Percentiles rank a stretch among this genome's conserved stretches.
Conservation (phyloP, 345 rosid species). For the Citrus australasica region DNA sequence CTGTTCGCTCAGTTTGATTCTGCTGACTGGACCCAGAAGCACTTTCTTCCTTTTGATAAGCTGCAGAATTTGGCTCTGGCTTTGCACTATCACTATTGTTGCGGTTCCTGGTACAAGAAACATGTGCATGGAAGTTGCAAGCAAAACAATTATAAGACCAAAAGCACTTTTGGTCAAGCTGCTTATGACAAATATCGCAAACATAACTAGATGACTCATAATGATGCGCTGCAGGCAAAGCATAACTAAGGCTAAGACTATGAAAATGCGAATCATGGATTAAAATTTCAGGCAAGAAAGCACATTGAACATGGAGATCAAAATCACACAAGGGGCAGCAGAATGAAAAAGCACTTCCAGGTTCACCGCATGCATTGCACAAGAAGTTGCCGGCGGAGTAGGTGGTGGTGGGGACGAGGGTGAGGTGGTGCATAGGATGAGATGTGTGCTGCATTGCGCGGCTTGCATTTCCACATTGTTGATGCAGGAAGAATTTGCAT, state of each 20-base stretch:
- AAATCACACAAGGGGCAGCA: conserved; percentile 38
- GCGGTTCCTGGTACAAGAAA: conserved; percentile 26
- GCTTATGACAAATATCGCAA: conserved; percentile 24
- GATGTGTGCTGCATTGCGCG: conserved; percentile 30
- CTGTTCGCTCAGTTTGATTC: conserved; percentile 3
- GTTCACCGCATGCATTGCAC: conserved; percentile 30
- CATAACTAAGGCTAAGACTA: conserved; percentile 28
- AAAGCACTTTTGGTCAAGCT: conserved; percentile 25
- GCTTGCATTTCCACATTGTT: conserved; percentile 30
- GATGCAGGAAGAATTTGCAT: conserved; percentile 33
- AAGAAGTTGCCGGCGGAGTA: conserved; percentile 22
- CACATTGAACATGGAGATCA: conserved; percentile 39
- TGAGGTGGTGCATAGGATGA: conserved; percentile 29
- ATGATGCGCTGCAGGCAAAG: conserved; percentile 5
- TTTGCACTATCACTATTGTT: not conserved
- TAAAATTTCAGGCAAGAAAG: conserved; percentile 27
- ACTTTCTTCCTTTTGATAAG: conserved; percentile 8
- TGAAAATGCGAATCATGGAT: conserved; percentile 25
- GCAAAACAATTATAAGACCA: conserved; percentile 41
- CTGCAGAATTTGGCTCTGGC: not conserved
- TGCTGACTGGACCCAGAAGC: conserved; percentile 2
- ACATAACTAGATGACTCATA: conserved; percentile 2
- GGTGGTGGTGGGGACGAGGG: conserved; percentile 30
- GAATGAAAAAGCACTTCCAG: conserved; percentile 28
- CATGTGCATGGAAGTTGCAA: conserved; percentile 27